Conservation (phyloP, 805 yeast species). For the Torulaspora franciscae region DNA sequence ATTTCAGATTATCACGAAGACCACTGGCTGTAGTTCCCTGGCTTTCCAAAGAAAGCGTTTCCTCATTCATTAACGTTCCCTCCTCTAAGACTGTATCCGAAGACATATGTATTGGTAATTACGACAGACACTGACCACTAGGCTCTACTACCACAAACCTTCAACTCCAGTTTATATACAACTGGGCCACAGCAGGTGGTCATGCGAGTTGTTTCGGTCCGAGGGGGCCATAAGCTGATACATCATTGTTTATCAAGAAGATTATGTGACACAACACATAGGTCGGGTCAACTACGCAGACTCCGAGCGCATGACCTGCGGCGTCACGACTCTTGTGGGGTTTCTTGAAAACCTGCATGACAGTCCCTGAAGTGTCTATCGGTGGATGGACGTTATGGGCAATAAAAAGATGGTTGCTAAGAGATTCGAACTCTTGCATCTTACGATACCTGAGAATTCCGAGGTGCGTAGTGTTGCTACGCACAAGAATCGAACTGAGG, state of each 20-base stretch:
- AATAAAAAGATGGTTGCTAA: slow-evolving; percentile 26
- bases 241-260: background rate
- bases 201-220: background rate
- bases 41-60: slow-evolving; percentile 1
- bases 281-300: background rate
- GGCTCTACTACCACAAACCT: background rate
- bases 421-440: slow-evolving; percentile 33
- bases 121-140: background rate
- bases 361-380: background rate
- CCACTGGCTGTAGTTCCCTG: background rate
- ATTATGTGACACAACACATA: background rate
- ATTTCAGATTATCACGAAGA: slow-evolving; percentile 64
- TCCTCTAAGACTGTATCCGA: slow-evolving; percentile 9
- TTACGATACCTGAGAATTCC: slow-evolving; percentile 30
- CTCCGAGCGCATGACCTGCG: slow-evolving; percentile 1
- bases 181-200: background rate
- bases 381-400: background rate
- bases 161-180: background rate
- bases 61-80: slow-evolving; percentile 7
- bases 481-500: slow-evolving; percentile 22
- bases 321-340: background rate
- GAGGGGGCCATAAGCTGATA: background rate
- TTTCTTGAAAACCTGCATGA: background rate
- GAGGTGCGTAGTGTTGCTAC: slow-evolving; percentile 13
- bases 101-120: slow-evolving; percentile 4